Evolutionary conservation across 2,329 filamentous ascomycete species (phyloP).

Genomic region (Cladobotryum protrusum): DNA sequence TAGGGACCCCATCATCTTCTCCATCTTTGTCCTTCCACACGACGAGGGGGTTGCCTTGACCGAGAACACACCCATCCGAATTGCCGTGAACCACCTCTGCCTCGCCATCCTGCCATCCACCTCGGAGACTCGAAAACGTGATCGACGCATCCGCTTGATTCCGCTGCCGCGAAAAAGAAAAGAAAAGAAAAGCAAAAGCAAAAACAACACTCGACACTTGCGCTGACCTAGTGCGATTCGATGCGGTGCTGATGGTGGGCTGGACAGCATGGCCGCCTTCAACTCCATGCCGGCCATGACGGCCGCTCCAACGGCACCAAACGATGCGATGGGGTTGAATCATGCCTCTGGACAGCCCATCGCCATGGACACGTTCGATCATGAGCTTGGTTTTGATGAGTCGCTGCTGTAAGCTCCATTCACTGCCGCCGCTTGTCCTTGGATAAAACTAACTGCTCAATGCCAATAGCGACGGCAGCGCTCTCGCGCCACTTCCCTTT

Average conservation of each 20-base stretch:
- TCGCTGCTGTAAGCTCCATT: constrained; percentile 44
- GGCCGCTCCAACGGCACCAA: constrained; percentile 31
- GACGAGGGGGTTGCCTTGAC: too few species aligned
- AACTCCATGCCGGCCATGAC: constrained; percentile 49
- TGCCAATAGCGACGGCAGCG: constrained; percentile 25
- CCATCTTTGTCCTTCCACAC: background rate
- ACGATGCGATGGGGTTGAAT: constrained; percentile 43
- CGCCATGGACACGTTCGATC: constrained; percentile 46
- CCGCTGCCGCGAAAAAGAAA: too few species aligned
- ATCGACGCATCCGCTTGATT: too few species aligned
- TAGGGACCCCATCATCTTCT: constrained; percentile 4
- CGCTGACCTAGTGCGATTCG: constrained; percentile 11
- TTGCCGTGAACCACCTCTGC: background rate
- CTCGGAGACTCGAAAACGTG: too few species aligned
- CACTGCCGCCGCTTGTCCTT: constrained; percentile 5
- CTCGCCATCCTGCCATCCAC: too few species aligned
- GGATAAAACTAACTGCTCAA: constrained; percentile 8
- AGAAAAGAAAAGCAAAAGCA: too few species aligned
- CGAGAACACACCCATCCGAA: background rate
- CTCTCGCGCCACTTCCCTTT: constrained; percentile 41
- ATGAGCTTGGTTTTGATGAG: constrained; percentile 50
- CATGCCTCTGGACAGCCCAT: constrained; percentile 32
- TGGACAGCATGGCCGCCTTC: constrained; percentile 49
- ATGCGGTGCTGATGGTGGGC: constrained; percentile 26
- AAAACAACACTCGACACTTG: background rate